A percentile compares a stretch with the other conserved stretches of the same genome.
phyloP scores from a whole-genome alignment of 2,329 filamentous ascomycete species.

The Trichophyton schoenleinii region DNA sequence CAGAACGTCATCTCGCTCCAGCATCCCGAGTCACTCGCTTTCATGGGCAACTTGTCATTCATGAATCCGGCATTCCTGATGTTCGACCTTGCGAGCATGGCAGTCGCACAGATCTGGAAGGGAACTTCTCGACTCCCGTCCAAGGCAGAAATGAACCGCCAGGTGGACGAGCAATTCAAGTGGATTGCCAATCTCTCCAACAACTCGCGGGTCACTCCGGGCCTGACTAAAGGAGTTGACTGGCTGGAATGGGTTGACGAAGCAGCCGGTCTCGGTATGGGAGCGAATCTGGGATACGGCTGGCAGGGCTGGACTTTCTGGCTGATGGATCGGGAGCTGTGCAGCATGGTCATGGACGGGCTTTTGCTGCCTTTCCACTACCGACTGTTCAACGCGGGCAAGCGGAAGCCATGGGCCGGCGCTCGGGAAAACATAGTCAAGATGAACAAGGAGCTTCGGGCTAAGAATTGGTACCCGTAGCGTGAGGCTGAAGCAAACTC shows the following conservation, averaged over 20 bases:
- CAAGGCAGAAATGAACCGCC: conserved; percentile 19
- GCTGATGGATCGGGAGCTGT: conserved; percentile 23
- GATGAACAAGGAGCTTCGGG: conserved; percentile 11
- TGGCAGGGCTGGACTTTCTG: conserved; percentile 25
- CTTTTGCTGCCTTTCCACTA: conserved; percentile 24
- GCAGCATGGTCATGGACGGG: conserved; percentile 22
- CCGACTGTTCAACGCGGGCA: conserved; percentile 24
- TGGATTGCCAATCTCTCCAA: conserved; percentile 12
- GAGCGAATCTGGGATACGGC: conserved; percentile 22
- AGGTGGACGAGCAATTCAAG: conserved; percentile 7
- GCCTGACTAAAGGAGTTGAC: conserved; percentile 11
- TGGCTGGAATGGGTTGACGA: conserved; percentile 23
- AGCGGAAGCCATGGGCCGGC: conserved; percentile 22
- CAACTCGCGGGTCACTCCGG: conserved; percentile 12
- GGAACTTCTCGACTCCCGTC: conserved; percentile 16
- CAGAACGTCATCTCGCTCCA: conserved; percentile 22
- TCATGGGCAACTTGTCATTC: conserved; percentile 18
- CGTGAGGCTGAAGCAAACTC: too few relatives aligned
- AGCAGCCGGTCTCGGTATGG: conserved; percentile 22
- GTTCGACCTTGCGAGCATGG: conserved; percentile 20
- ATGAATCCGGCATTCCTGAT: conserved; percentile 18
- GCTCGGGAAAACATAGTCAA: conserved; percentile 19
- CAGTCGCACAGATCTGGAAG: conserved; percentile 24
- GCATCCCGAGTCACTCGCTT: conserved; percentile 21
- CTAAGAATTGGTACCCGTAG: conserved; percentile 1